Percentiles rank a stretch among this genome's conserved stretches.
Conservation (phyloP, 2,329 filamentous ascomycete genomes). For the Talaromyces sp. region DNA sequence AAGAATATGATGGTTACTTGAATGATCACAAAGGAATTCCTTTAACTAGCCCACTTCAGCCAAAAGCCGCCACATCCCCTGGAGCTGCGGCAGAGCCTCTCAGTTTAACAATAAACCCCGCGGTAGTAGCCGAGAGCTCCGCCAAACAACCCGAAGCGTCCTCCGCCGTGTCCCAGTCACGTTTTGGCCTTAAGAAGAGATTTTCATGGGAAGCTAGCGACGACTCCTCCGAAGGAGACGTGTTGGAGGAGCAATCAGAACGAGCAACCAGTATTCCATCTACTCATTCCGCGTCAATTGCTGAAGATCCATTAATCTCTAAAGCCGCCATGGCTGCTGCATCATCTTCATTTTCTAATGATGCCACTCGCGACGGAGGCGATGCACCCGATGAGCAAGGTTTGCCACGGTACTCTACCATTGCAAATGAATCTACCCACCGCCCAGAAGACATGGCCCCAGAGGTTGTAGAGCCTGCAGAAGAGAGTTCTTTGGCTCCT, state of each 20-base stretch:
- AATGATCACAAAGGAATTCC: slow-evolving; percentile 20
- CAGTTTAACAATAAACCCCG: slow-evolving; percentile 16
- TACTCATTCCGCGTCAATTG: slow-evolving; percentile 1
- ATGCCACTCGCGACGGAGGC: background rate
- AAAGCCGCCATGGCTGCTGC: background rate
- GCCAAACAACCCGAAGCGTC: slow-evolving; percentile 13
- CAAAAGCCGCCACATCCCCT: slow-evolving; percentile 9
- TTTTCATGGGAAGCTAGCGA: slow-evolving; percentile 40
- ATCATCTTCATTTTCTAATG: background rate
- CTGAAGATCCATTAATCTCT: background rate
- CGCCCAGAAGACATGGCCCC: background rate
- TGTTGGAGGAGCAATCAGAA: slow-evolving; percentile 5
- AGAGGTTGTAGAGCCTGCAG: background rate
- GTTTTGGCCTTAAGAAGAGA: slow-evolving; percentile 29
- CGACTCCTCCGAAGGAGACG: slow-evolving; percentile 13
- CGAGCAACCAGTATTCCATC: background rate
- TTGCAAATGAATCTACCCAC: background rate
- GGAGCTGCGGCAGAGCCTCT: slow-evolving; percentile 15
- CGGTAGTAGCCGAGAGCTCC: slow-evolving; percentile 16
- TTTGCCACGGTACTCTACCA: background rate
- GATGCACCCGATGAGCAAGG: background rate
- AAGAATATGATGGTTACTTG: slow-evolving; percentile 35
- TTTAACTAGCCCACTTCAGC: slow-evolving; percentile 14
- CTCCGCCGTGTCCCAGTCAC: slow-evolving; percentile 14
- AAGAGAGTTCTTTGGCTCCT: background rate